A percentile compares a stretch with the other conserved stretches of the same genome.
phyloP scores from a whole-genome alignment of 1,284 basidiomycete genomes.

The Singerocomus inundabilis region DNA sequence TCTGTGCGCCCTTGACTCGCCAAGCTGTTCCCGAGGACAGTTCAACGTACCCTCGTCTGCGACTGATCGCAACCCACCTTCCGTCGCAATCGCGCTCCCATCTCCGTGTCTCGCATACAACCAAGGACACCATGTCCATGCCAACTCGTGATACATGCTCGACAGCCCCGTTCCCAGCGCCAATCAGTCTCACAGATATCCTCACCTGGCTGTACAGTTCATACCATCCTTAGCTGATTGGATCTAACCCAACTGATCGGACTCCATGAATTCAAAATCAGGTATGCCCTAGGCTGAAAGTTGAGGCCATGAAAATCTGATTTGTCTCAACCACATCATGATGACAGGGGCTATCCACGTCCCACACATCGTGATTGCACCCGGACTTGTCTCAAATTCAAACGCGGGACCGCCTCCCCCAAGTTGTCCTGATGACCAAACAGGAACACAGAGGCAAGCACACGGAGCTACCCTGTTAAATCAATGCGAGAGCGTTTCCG shows the following conservation, averaged over 20 bases:
- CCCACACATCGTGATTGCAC: neutral
- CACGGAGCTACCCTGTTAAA: neutral
- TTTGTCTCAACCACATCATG: slow-evolving; percentile 7
- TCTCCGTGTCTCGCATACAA: neutral
- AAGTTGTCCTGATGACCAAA: slow-evolving; percentile 1
- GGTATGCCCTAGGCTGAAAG: slow-evolving; percentile 5
- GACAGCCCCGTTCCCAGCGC: slow-evolving; percentile 1
- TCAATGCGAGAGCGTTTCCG: slow-evolving; percentile 3
- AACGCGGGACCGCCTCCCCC: neutral
- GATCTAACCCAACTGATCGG: slow-evolving; percentile 19
- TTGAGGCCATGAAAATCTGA: slow-evolving; percentile 9
- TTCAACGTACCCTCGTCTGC: too few relatives aligned
- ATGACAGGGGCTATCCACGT: slow-evolving; percentile 10
- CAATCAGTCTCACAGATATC: slow-evolving; percentile 6
- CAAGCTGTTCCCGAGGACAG: too few relatives aligned
- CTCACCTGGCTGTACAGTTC: slow-evolving; percentile 2
- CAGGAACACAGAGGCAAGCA: slow-evolving; percentile 6
- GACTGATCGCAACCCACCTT: neutral
- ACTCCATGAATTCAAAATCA: slow-evolving; percentile 6
- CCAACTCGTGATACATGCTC: slow-evolving; percentile 4
- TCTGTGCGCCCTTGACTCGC: too few relatives aligned
- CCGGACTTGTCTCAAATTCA: neutral
- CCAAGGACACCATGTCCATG: neutral
- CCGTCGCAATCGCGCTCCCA: neutral
- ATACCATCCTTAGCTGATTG: slow-evolving; percentile 11